phyloP scores from a whole-genome alignment of 2,329 filamentous ascomycete species.

The Cordyceps cicadae region DNA sequence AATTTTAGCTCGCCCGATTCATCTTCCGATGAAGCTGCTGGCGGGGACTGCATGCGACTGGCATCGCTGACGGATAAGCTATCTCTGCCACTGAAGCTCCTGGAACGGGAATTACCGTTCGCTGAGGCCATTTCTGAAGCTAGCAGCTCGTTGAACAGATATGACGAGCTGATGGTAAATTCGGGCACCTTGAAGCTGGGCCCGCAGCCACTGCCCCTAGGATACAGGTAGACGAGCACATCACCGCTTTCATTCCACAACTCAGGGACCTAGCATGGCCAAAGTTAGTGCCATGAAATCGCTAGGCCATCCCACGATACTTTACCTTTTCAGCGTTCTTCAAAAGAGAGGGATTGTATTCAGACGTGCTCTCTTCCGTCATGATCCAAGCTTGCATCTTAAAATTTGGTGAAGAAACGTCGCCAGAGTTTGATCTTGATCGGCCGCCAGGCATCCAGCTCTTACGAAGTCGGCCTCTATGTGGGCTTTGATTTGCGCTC shows the following conservation, averaged over 20 bases:
- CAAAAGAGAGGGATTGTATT: constrained; percentile 48
- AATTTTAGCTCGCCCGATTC: constrained; percentile 37
- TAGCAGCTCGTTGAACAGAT: constrained; percentile 46
- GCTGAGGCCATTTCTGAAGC: constrained; percentile 32
- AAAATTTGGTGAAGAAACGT: constrained; percentile 18
- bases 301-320: not conserved
- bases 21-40: constrained; percentile 30
- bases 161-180: constrained; percentile 45
- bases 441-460: constrained; percentile 47
- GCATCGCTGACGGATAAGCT: constrained; percentile 44
- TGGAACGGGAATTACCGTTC: constrained; percentile 26
- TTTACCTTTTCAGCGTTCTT: constrained; percentile 47
- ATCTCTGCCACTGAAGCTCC: constrained; percentile 40
- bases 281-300: constrained; percentile 14
- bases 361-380: constrained; percentile 39
- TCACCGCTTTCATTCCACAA: constrained; percentile 55
- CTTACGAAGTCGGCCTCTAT: constrained; percentile 37
- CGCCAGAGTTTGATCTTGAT: constrained; percentile 42
- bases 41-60: constrained; percentile 29
- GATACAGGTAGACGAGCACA: constrained; percentile 49
- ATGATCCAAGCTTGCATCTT: constrained; percentile 45
- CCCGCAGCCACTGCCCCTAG: constrained; percentile 39
- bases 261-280: constrained; percentile 47
- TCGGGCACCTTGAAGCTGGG: constrained; percentile 54
- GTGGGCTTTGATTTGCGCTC: constrained; percentile 37